Percentiles rank a stretch among this genome's conserved stretches.
These are phyloP conservation scores for Metrosideros polymorpha DNA, from an alignment of 441 rosid genomes.

Conservation along the genomic window DNA sequence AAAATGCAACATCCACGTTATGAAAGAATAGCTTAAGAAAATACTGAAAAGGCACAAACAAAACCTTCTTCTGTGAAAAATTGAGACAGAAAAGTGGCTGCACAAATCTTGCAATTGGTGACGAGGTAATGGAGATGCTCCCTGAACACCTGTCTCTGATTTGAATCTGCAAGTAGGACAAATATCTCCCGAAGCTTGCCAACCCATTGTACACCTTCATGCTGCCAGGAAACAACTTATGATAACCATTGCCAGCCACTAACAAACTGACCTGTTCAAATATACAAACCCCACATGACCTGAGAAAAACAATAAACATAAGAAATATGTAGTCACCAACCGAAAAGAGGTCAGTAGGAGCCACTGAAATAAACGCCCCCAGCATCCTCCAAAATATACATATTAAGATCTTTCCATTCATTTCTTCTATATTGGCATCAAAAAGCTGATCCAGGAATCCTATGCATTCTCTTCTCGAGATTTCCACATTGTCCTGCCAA, in stretches of 20 bases:
- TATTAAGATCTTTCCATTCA: conserved; percentile 44
- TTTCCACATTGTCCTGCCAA: conserved; percentile 43
- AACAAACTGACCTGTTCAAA: background rate
- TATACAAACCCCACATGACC: background rate
- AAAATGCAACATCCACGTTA: background rate
- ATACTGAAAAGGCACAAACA: background rate
- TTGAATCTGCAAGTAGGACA: conserved; percentile 54
- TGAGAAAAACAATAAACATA: background rate
- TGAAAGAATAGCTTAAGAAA: background rate
- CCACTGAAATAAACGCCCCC: conserved; percentile 34
- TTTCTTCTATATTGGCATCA: conserved; percentile 29
- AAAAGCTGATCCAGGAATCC: conserved; percentile 52
- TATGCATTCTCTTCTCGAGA: conserved; percentile 51
- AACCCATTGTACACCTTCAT: conserved; percentile 30
- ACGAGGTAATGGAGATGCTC: conserved; percentile 60
- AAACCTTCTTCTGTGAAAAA: conserved; percentile 76
- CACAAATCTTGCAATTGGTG: conserved; percentile 58
- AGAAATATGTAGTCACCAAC: conserved; percentile 32
- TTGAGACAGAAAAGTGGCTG: conserved; percentile 49
- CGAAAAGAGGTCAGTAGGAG: conserved; percentile 27
- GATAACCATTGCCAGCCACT: background rate
- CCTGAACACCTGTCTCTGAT: conserved; percentile 44
- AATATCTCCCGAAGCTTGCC: conserved; percentile 48
- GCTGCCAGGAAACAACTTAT: conserved; percentile 29
- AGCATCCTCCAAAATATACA: conserved; percentile 70